Evolutionary conservation across 2,329 filamentous ascomycete genomes (phyloP), one percentile per base, ranked within the genome.

Genomic region (Botrytis elliptica): DNA sequence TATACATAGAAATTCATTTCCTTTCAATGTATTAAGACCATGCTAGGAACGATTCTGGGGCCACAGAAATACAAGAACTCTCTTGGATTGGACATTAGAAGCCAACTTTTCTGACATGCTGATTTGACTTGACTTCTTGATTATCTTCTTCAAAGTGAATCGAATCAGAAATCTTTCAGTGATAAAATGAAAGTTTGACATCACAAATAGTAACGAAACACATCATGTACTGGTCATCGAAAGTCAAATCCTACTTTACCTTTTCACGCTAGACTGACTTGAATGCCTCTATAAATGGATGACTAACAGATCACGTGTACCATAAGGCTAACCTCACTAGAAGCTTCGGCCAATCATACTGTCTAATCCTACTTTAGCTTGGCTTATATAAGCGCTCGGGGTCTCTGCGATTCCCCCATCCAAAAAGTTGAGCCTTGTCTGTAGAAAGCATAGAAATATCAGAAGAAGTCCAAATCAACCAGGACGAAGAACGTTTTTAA

Each of bases 391-490:
- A 69, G 49, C 66, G 18, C 55, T 69, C 66, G 49, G 49, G 55
- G 66, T 69, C 66, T 57, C 29, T n/a, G 5, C 18, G 40, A 42
- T 42, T 52, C 66, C 65, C 38, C 49, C 49, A 57, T 57, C 66
- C 49, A 69, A 69, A 69, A 69, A 57, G 49, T 44, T 59, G 29
- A 69, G 66, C 66, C 66, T 69, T 69, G 66, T 67, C 66, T 59
- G 40, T 68, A 57, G 36, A 68, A 42, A 33, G 16, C 65, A 67
- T 67, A 40, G 46, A 67, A 67, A 40, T 67, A 29, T 67, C 49
- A 42, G 49, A 52, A 55, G 46, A 57, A 57, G 52, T 57, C 25
- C 38, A 29, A 57, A 57, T 57, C 66, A 57, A 57, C 29, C 66
- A 68, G 49, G 49, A 68, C 25, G 65, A 68, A 55, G 36, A 68